Conservation (phyloP, 2,329 filamentous ascomycete species). For the Lasiodiplodia citricola region DNA sequence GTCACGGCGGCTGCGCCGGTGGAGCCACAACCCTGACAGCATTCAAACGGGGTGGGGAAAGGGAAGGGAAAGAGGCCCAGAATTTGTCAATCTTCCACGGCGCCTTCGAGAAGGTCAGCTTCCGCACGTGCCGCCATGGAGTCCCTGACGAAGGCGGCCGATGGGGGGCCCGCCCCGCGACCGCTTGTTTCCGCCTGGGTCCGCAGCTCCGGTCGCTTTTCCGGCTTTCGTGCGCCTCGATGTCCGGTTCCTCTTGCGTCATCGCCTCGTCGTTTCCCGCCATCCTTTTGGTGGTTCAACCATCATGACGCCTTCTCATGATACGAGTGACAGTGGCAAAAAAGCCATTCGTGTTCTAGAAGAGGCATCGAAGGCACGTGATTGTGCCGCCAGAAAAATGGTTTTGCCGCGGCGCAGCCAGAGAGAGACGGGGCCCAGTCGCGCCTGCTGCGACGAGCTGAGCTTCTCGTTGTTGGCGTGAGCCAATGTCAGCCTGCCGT, state of each 20-base stretch:
- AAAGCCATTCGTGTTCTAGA: not conserved
- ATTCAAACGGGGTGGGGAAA: slow-evolving; percentile 1
- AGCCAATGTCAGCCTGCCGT: not conserved
- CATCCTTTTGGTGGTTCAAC: not conserved
- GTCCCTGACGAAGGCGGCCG: not conserved
- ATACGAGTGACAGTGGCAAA: not conserved
- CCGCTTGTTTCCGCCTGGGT: not conserved
- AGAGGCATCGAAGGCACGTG: not conserved
- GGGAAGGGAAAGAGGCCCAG: not conserved
- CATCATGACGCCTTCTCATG: not conserved
- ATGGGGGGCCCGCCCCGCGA: not conserved
- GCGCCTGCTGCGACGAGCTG: not conserved
- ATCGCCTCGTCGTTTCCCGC: not conserved
- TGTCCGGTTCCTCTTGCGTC: not conserved
- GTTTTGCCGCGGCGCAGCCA: not conserved
- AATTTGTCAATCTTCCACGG: not conserved
- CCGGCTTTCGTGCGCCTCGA: not conserved
- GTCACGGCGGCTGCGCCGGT: slow-evolving; percentile 8
- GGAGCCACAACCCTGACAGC: slow-evolving; percentile 1
- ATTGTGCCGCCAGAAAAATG: not conserved
- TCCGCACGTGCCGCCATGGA: not conserved
- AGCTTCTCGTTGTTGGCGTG: not conserved
- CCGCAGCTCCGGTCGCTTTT: not conserved
- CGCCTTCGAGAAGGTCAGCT: slow-evolving; percentile 11
- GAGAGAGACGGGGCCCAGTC: not conserved